A percentile compares a stretch with the other conserved stretches of the same genome.
These are phyloP conservation scores for Aureobasidium sp. DNA, from an alignment of 2,329 filamentous ascomycete genomes.

Conservation along the genomic window DNA sequence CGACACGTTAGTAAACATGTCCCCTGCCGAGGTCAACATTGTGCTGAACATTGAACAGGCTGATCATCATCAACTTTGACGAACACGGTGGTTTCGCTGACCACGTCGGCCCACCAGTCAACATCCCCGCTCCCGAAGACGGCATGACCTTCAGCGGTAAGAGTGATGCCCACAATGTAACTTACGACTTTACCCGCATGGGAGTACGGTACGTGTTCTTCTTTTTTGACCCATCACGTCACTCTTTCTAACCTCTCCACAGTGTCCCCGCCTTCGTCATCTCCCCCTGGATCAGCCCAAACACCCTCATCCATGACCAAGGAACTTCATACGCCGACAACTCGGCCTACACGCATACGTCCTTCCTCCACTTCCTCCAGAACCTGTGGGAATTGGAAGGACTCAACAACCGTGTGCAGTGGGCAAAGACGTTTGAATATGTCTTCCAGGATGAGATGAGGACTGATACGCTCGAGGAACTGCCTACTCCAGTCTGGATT, in stretches of 20 bases:
- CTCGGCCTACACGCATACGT: constrained; percentile 35
- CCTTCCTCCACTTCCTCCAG: constrained; percentile 36
- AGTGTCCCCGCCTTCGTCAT: constrained; percentile 33
- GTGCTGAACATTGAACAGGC: neutral
- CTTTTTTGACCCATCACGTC: neutral
- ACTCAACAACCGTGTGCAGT: constrained; percentile 37
- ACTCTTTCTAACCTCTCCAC: neutral
- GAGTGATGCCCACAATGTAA: constrained; percentile 29
- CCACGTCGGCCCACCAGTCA: constrained; percentile 33
- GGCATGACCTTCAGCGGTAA: constrained; percentile 29
- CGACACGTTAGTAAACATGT: constrained; percentile 21
- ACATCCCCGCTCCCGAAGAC: constrained; percentile 30
- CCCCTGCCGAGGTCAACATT: too few relatives aligned
- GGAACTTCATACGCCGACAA: constrained; percentile 33
- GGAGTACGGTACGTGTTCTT: constrained; percentile 24
- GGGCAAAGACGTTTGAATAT: constrained; percentile 37
- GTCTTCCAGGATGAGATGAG: constrained; percentile 30
- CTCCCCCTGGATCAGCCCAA: constrained; percentile 26
- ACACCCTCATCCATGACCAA: constrained; percentile 33
- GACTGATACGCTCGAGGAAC: constrained; percentile 20
- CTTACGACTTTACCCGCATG: constrained; percentile 35
- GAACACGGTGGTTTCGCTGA: constrained; percentile 38
- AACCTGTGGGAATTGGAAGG: constrained; percentile 35
- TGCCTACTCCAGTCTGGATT: constrained; percentile 32
- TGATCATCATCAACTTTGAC: constrained; percentile 37